Evolutionary conservation across 495 filamentous ascomycete species (phyloP).

Genomic region (Cetradonia linearis): DNA sequence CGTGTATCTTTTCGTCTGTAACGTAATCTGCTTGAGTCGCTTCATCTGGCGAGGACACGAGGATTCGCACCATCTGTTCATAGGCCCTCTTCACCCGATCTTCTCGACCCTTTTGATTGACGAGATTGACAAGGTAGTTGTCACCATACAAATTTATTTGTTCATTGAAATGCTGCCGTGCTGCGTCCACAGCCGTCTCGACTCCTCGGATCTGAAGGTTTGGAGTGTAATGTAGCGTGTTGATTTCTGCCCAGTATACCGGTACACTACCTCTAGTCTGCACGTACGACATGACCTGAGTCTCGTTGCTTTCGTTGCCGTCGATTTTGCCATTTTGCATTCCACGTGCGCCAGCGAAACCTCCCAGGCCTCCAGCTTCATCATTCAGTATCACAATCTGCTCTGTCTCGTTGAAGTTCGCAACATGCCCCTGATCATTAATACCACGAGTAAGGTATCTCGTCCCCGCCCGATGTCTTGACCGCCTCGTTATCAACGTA

Average conservation of each 20-base stretch:
- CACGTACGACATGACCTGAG: conserved; percentile 84
- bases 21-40: conserved; percentile 42
- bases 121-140: conserved; percentile 91
- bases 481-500: conserved; percentile 76
- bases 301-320: conserved; percentile 51
- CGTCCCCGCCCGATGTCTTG: conserved; percentile 77
- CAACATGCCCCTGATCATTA: conserved; percentile 85
- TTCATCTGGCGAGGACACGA: conserved; percentile 61
- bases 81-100: conserved; percentile 80
- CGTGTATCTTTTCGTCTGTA: conserved; percentile 69
- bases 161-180: conserved; percentile 78
- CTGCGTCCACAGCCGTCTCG: conserved; percentile 69
- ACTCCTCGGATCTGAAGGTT: conserved; percentile 76
- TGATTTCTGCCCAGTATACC: conserved; percentile 90
- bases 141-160: conserved; percentile 90
- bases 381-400: conserved; percentile 85
- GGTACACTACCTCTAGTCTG: conserved; percentile 94
- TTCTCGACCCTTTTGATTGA: conserved; percentile 90
- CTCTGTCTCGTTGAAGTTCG: conserved; percentile 98
- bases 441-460: conserved; percentile 90
- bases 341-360: conserved; percentile 65
- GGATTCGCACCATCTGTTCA: conserved; percentile 67
- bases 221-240: conserved; percentile 78
- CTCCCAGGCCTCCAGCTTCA: conserved; percentile 57
- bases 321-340: conserved; percentile 60